A percentile compares a stretch with the other conserved stretches of the same genome.
Evolutionary conservation across 202 grass and related monocot species (phyloP).

Genomic region (Hordeum pubiflorum): DNA sequence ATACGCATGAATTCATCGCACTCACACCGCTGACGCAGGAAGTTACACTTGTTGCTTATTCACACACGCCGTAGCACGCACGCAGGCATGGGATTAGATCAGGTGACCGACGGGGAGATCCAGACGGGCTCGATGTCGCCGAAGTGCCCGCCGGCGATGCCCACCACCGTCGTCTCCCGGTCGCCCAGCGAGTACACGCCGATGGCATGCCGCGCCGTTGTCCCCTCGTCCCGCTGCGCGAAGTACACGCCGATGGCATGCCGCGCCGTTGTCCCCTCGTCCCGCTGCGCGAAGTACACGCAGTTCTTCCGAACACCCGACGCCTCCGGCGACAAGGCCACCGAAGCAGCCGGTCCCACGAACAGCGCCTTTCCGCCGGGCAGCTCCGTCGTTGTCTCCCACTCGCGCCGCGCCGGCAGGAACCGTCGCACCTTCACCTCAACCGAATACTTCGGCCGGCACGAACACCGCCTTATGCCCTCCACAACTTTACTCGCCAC

Average conservation of each 20-base stretch:
- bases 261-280: constrained; percentile 21
- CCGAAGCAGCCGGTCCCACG: constrained; percentile 19
- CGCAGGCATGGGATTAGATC: neutral
- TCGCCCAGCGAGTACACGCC: constrained; percentile 7
- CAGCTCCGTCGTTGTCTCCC: neutral
- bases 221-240: constrained; percentile 12
- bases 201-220: constrained; percentile 18
- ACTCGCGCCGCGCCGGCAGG: neutral
- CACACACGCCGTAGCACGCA: too few relatives aligned
- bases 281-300: constrained; percentile 1
- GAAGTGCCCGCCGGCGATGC: constrained; percentile 22
- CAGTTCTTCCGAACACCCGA: neutral
- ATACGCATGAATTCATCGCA: too few relatives aligned
- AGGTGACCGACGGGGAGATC: neutral
- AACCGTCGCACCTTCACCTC: neutral
- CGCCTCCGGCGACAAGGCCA: neutral
- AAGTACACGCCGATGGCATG: constrained; percentile 27
- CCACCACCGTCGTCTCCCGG: neutral
- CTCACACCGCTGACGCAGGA: too few relatives aligned
- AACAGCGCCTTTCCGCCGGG: neutral
- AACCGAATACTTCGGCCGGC: neutral
- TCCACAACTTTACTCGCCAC: constrained; percentile 4
- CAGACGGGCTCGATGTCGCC: constrained; percentile 17
- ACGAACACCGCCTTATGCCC: neutral
- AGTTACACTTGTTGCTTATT: too few relatives aligned